Percentiles rank a stretch among this genome's conserved stretches.
Conservation (phyloP, 352 stramenopile species). For the Halophytophthora polymorphica region DNA sequence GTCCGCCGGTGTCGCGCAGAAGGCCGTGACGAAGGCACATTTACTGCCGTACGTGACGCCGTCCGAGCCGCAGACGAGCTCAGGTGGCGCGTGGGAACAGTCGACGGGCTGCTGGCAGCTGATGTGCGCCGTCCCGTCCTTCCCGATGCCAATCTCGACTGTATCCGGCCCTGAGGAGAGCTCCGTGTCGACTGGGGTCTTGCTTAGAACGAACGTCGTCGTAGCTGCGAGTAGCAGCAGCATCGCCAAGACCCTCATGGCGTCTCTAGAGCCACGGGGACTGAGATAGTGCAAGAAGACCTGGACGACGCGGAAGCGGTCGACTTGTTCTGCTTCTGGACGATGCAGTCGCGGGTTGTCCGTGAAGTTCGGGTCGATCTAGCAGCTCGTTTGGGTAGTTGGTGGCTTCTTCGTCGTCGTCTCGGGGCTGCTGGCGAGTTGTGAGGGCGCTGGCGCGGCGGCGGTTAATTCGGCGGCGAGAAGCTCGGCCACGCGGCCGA, state of each 20-base stretch:
- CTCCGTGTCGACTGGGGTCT: conserved; percentile 1
- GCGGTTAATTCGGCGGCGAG: no score
- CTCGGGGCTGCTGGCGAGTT: no score
- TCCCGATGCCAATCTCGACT: conserved; percentile 7
- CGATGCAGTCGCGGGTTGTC: no score
- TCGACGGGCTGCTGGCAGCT: conserved; percentile 14
- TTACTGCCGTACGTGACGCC: conserved; percentile 37
- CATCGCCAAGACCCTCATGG: conserved; percentile 4
- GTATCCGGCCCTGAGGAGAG: background rate
- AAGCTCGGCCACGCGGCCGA: no score
- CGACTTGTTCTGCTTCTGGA: no score
- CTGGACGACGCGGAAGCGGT: no score
- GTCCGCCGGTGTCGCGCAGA: conserved; percentile 10
- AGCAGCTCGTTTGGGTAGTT: no score
- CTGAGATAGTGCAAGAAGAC: no score
- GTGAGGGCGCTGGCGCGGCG: no score
- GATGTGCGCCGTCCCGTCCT: conserved; percentile 7
- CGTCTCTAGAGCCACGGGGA: background rate
- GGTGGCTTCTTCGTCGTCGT: no score
- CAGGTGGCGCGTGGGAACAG: conserved; percentile 9
- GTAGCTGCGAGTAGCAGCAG: conserved; percentile 1
- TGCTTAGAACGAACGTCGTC: conserved; percentile 4
- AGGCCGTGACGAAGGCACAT: conserved; percentile 24
- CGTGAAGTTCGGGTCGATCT: no score
- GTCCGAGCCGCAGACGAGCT: conserved; percentile 39